Conservation (phyloP, 2,329 filamentous ascomycete species). For the Dendrostoma leiphaemia region DNA sequence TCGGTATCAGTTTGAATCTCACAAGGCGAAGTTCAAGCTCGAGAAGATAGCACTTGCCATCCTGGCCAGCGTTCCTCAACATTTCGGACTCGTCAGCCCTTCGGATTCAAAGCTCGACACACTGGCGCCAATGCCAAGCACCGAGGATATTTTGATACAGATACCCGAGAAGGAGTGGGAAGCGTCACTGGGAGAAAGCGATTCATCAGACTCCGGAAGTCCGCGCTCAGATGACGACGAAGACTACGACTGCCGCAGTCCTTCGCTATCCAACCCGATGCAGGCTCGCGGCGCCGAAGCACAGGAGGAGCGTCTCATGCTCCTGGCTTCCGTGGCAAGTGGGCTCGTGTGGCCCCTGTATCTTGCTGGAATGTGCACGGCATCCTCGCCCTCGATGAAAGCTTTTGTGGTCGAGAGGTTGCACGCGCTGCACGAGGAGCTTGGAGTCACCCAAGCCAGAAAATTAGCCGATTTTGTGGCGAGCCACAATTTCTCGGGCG, state of each 20-base stretch:
- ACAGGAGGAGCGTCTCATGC: slow-evolving; percentile 45
- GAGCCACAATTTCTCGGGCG: slow-evolving; percentile 27
- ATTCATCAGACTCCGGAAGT: neutral
- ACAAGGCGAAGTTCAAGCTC: slow-evolving; percentile 37
- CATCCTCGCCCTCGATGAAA: slow-evolving; percentile 39
- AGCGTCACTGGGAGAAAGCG: slow-evolving; percentile 9
- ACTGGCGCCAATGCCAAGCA: slow-evolving; percentile 20
- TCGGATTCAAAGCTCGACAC: slow-evolving; percentile 31
- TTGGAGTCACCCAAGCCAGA: slow-evolving; percentile 43
- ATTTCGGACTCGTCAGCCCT: slow-evolving; percentile 46
- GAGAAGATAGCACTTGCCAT: slow-evolving; percentile 40
- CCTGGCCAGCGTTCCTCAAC: slow-evolving; percentile 46
- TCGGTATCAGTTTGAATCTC: slow-evolving; percentile 29
- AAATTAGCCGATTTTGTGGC: slow-evolving; percentile 41
- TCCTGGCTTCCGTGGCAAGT: slow-evolving; percentile 46
- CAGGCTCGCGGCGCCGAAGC: slow-evolving; percentile 32
- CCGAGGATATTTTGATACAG: slow-evolving; percentile 12
- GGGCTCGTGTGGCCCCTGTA: slow-evolving; percentile 51
- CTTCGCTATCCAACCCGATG: slow-evolving; percentile 40
- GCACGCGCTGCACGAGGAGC: slow-evolving; percentile 43
- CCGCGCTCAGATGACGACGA: slow-evolving; percentile 5
- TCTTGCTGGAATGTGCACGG: slow-evolving; percentile 45
- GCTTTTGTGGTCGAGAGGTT: slow-evolving; percentile 45
- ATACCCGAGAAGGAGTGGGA: slow-evolving; percentile 4
- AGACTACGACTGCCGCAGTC: slow-evolving; percentile 26